Percentiles rank a stretch among this genome's conserved stretches.
These are phyloP conservation scores for Chara braunii DNA, from an alignment of 139 green algal genomes.

Conservation along the genomic window DNA sequence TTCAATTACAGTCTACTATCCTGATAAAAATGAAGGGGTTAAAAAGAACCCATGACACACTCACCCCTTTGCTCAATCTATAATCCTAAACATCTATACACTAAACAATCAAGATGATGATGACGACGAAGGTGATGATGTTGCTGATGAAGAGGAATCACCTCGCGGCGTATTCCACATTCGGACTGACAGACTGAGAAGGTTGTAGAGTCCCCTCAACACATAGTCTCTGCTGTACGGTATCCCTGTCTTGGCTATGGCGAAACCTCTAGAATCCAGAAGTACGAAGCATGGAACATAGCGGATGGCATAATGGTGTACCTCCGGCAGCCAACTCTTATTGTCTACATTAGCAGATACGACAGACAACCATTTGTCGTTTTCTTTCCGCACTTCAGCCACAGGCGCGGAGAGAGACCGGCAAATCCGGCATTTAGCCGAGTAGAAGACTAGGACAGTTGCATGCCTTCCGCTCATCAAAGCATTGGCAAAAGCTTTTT, in stretches of 20 bases:
- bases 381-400: background rate
- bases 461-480: slow-evolving; percentile 12
- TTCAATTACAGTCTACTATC: too few relatives aligned
- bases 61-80: too few relatives aligned
- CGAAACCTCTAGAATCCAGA: slow-evolving; percentile 11
- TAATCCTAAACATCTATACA: too few relatives aligned
- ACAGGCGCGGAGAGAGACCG: slow-evolving; percentile 3
- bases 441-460: slow-evolving; percentile 33
- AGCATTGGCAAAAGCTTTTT: slow-evolving; percentile 12
- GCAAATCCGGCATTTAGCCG: slow-evolving; percentile 19
- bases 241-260: slow-evolving; percentile 27
- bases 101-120: too few relatives aligned
- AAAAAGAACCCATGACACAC: too few relatives aligned
- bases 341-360: slow-evolving; percentile 29
- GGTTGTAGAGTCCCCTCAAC: slow-evolving; percentile 19
- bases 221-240: slow-evolving; percentile 24
- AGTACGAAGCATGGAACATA: slow-evolving; percentile 40
- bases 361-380: slow-evolving; percentile 24
- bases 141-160: too few relatives aligned
- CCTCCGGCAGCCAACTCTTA: slow-evolving; percentile 29
- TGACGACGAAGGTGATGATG: too few relatives aligned
- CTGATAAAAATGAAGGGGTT: too few relatives aligned
- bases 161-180: too few relatives aligned
- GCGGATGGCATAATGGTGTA: slow-evolving; percentile 25
- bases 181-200: too few relatives aligned